phyloP scores from a whole-genome alignment of 2,329 filamentous ascomycete species.

The Fusarium robinianum region DNA sequence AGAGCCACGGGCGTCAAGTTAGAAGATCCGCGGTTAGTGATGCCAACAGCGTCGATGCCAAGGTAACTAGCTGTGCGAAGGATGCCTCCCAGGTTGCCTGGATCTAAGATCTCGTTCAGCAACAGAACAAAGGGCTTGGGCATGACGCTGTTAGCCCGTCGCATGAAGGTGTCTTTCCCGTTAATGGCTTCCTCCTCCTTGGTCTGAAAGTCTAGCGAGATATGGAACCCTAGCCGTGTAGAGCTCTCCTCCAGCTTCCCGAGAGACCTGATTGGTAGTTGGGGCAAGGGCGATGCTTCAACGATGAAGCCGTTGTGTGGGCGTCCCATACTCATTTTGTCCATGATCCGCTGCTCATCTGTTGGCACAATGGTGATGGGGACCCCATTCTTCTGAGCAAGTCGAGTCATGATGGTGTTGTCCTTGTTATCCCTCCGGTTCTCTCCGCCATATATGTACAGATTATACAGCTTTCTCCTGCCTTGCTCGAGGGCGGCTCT shows the following conservation, averaged over 20 bases:
- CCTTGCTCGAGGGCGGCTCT: conserved; percentile 71
- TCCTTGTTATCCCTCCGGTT: conserved; percentile 56
- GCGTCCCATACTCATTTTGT: conserved; percentile 80
- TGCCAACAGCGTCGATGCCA: conserved; percentile 81
- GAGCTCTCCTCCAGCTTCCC: conserved; percentile 52
- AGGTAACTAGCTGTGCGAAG: conserved; percentile 87
- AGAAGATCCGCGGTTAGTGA: conserved; percentile 75
- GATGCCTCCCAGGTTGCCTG: conserved; percentile 88
- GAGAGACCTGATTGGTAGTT: conserved; percentile 67
- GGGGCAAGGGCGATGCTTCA: conserved; percentile 82
- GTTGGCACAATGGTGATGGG: conserved; percentile 62
- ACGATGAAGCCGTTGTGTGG: conserved; percentile 91
- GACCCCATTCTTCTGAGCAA: conserved; percentile 57
- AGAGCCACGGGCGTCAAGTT: conserved; percentile 76
- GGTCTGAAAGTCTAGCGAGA: conserved; percentile 69
- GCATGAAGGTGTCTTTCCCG: conserved; percentile 60
- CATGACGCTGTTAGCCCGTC: conserved; percentile 36
- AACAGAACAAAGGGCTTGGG: conserved; percentile 73
- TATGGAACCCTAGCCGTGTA: conserved; percentile 56
- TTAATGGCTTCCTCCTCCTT: conserved; percentile 76
- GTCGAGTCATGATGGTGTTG: conserved; percentile 48
- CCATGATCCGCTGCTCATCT: conserved; percentile 69
- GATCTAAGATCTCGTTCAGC: conserved; percentile 78
- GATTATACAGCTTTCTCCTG: conserved; percentile 76
- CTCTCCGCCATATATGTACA: conserved; percentile 73